phyloP scores from a whole-genome alignment of 768 basidiomycete species.

The Serendipita sp. region DNA sequence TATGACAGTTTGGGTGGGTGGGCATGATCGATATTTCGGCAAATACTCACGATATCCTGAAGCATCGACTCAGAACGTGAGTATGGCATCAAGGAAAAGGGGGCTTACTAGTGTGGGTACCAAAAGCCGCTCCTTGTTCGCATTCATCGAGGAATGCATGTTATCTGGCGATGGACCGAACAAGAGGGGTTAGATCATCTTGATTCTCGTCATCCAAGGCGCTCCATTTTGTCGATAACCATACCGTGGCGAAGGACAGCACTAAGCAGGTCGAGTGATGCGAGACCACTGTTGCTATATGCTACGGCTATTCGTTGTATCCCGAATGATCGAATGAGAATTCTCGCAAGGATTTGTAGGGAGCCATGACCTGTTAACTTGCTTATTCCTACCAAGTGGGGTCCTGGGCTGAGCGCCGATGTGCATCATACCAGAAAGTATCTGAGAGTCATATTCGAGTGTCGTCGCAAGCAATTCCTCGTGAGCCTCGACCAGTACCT shows the following conservation, averaged over 20 bases:
- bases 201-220: slow-evolving; percentile 9
- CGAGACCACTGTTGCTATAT: not conserved
- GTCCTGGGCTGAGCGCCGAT: not conserved
- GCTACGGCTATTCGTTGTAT: not conserved
- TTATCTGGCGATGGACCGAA: slow-evolving; percentile 11
- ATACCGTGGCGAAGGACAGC: slow-evolving; percentile 11
- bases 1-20: not conserved
- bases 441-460: not conserved
- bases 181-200: slow-evolving; percentile 7
- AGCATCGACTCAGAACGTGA: not conserved
- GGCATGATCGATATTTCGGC: not conserved
- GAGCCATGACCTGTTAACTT: not conserved
- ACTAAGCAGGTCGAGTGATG: slow-evolving; percentile 4
- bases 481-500: not conserved
- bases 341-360: not conserved
- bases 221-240: slow-evolving; percentile 11
- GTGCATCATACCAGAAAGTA: not conserved
- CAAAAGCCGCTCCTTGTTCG: not conserved
- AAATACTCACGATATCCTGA: not conserved
- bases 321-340: not conserved
- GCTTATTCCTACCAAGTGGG: not conserved
- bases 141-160: slow-evolving; percentile 14
- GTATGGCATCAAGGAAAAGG: not conserved
- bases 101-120: not conserved
- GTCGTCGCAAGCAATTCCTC: not conserved